phyloP scores from a whole-genome alignment of 2,329 filamentous ascomycete species.

The Ustilaginoidea virens region DNA sequence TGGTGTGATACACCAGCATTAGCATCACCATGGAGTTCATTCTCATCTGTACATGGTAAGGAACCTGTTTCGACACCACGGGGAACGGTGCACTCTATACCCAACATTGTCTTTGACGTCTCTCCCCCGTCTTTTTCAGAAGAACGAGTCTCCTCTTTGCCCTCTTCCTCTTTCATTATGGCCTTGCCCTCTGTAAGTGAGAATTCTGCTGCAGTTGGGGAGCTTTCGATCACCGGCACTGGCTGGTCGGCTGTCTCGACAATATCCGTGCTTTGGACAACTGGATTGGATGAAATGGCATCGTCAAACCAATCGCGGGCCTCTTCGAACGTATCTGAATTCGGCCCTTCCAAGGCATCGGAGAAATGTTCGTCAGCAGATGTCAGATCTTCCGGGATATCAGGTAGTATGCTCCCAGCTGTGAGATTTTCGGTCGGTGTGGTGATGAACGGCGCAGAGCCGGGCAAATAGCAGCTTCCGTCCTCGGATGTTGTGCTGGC shows the following conservation, averaged over 20 bases:
- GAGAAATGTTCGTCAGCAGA: conserved; percentile 22
- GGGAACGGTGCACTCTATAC: too few species aligned
- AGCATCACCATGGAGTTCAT: too few species aligned
- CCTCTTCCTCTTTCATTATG: too few species aligned
- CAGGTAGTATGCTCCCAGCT: conserved; percentile 6
- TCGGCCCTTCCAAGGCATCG: conserved; percentile 15
- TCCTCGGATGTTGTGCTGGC: conserved; percentile 26
- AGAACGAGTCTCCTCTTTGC: too few species aligned
- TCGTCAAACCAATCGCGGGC: conserved; percentile 6
- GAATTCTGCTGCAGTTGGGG: too few species aligned
- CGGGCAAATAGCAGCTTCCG: conserved; percentile 25
- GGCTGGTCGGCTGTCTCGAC: conserved; percentile 5
- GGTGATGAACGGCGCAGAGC: conserved; percentile 20
- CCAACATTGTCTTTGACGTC: too few species aligned
- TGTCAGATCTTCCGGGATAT: conserved; percentile 15
- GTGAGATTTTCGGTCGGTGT: conserved; percentile 11
- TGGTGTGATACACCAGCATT: too few species aligned
- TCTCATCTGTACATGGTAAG: too few species aligned
- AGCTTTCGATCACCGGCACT: conserved; percentile 2
- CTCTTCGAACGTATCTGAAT: conserved; percentile 10
- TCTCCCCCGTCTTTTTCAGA: too few species aligned
- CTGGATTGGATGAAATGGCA: conserved; percentile 1
- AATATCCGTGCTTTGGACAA: conserved; percentile 1
- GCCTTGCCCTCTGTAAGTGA: too few species aligned
- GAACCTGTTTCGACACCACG: too few species aligned